These are phyloP conservation scores for Plenodomus biglobosus DNA, from an alignment of 2,329 filamentous ascomycete species.

Conservation along the genomic window DNA sequence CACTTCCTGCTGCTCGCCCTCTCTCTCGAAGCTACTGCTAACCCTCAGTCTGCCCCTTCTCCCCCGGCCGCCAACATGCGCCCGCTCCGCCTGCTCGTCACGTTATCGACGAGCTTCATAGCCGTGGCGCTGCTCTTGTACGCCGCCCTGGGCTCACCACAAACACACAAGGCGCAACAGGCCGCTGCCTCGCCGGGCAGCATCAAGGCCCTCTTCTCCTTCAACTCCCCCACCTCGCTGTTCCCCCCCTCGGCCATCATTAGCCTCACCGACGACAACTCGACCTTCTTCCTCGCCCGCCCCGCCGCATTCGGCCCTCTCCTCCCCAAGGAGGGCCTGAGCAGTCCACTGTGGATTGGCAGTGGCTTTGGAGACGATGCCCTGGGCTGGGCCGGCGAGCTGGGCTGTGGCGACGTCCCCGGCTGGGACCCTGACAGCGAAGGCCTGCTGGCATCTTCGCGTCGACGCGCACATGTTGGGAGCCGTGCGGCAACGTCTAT, in stretches of 20 bases:
- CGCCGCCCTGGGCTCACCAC: slow-evolving; percentile 32
- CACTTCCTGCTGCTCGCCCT: slow-evolving; percentile 27
- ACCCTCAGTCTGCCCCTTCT: slow-evolving; percentile 2
- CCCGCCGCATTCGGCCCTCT: slow-evolving; percentile 90
- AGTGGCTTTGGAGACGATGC: slow-evolving; percentile 83
- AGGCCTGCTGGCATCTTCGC: slow-evolving; percentile 7
- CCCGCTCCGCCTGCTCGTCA: slow-evolving; percentile 43
- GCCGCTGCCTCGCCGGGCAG: slow-evolving; percentile 28
- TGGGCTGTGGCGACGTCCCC: slow-evolving; percentile 92
- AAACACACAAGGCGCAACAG: slow-evolving; percentile 19
- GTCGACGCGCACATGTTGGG: slow-evolving; percentile 1
- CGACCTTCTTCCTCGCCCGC: slow-evolving; percentile 90
- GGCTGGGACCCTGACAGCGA: slow-evolving; percentile 69
- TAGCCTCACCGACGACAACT: slow-evolving; percentile 95
- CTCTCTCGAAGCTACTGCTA: slow-evolving; percentile 2
- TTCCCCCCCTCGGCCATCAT: slow-evolving; percentile 96
- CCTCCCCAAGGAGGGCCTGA: slow-evolving; percentile 74
- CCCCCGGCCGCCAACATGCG: slow-evolving; percentile 33
- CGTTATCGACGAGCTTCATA: slow-evolving; percentile 48
- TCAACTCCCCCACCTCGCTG: slow-evolving; percentile 70
- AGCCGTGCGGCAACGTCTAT: neutral
- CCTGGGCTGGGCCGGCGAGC: slow-evolving; percentile 72
- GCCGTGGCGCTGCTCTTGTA: slow-evolving; percentile 50
- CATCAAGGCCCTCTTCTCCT: slow-evolving; percentile 51
- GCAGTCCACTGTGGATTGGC: slow-evolving; percentile 89